These are phyloP conservation scores for Elasticomyces elasticus DNA, from an alignment of 495 filamentous ascomycete genomes.

Conservation along the genomic window DNA sequence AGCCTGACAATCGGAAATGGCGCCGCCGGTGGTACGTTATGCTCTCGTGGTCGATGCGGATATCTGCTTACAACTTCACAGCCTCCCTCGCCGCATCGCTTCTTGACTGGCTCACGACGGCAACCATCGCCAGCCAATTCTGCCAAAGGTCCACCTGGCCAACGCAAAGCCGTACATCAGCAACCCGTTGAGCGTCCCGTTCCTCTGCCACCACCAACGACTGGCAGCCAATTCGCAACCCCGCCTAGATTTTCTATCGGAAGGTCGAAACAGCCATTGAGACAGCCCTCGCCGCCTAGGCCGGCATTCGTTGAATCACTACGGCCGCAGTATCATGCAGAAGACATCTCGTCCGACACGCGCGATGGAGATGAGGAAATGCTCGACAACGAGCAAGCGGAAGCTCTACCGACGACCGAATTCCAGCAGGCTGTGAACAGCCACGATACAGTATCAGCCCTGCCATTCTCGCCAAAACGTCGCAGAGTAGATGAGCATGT, in stretches of 20 bases:
- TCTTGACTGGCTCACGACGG: slow-evolving; percentile 3
- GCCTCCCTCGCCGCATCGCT: slow-evolving; percentile 17
- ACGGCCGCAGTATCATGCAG: slow-evolving; percentile 7
- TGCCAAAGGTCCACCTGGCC: background rate
- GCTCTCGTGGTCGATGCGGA: background rate
- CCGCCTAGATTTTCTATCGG: slow-evolving; percentile 11
- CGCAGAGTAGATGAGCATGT: slow-evolving; percentile 2
- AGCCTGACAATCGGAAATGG: background rate
- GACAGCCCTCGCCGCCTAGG: slow-evolving; percentile 10
- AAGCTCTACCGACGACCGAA: slow-evolving; percentile 1
- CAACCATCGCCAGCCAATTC: background rate
- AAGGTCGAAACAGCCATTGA: background rate
- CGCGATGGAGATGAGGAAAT: slow-evolving; percentile 11
- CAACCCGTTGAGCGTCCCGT: background rate
- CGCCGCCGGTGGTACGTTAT: background rate
- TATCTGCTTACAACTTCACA: background rate
- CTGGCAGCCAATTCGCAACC: slow-evolving; percentile 9
- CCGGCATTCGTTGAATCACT: slow-evolving; percentile 2
- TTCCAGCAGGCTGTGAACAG: background rate
- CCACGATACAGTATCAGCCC: background rate
- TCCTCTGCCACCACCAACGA: background rate
- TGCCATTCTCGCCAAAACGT: slow-evolving; percentile 14
- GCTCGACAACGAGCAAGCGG: slow-evolving; percentile 7
- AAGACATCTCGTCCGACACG: background rate
- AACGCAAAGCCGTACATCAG: background rate